Conservation (phyloP, 1,284 basidiomycete species). For the Ganoderma lingzhi region DNA sequence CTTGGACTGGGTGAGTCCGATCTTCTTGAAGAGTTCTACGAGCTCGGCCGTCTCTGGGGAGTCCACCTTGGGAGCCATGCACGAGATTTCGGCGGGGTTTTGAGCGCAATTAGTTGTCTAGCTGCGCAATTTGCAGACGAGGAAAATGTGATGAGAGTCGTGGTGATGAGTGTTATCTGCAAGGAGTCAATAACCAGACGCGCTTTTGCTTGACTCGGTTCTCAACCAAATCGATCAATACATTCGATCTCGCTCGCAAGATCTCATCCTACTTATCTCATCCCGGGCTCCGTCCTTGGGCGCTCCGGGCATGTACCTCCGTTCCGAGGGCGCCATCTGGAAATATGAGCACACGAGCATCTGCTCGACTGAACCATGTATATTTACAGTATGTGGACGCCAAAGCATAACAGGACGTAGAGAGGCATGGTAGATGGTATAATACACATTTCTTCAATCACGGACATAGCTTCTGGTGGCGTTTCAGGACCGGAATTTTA, state of each 20-base stretch:
- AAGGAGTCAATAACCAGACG: slow-evolving; percentile 4
- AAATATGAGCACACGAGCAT: neutral
- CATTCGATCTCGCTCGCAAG: slow-evolving; percentile 17
- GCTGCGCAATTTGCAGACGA: neutral
- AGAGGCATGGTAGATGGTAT: neutral
- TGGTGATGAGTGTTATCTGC: slow-evolving; percentile 19
- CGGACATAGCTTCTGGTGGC: neutral
- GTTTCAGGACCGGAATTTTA: slow-evolving; percentile 1
- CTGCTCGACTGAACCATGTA: neutral
- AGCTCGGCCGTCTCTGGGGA: slow-evolving; percentile 49
- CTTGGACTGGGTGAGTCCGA: slow-evolving; percentile 83
- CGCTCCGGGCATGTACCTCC: slow-evolving; percentile 21
- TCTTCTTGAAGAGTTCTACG: slow-evolving; percentile 78
- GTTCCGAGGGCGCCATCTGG: neutral
- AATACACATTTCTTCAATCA: neutral
- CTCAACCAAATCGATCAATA: slow-evolving; percentile 26
- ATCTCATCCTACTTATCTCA: slow-evolving; percentile 3
- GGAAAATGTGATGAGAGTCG: neutral
- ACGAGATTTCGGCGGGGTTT: neutral
- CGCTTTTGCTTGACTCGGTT: slow-evolving; percentile 19
- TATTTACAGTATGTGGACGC: neutral
- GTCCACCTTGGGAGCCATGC: slow-evolving; percentile 46
- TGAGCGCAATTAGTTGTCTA: neutral
- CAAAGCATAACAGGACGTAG: neutral
- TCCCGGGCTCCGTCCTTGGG: slow-evolving; percentile 9